phyloP scores from a whole-genome alignment of 164 flowering plant species.

The Umbilicus rupestris region DNA sequence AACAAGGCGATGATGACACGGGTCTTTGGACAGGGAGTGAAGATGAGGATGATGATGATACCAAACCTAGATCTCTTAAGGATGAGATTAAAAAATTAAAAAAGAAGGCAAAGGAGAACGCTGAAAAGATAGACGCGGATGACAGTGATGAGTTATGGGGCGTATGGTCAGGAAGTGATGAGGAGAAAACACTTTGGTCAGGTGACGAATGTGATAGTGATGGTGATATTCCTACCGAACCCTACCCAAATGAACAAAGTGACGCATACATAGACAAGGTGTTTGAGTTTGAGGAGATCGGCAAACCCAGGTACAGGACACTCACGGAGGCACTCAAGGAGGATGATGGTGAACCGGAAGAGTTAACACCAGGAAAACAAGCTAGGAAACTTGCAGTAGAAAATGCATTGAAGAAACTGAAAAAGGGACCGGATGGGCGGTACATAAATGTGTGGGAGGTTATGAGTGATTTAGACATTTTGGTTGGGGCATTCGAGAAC shows the following conservation, averaged over 20 bases:
- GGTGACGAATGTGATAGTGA: conserved; percentile 81
- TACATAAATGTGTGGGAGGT: conserved; percentile 94
- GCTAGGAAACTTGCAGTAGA: conserved; percentile 90
- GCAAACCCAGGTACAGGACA: conserved; percentile 59
- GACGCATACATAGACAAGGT: conserved; percentile 71
- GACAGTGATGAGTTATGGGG: conserved; percentile 87
- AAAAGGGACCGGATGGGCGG: conserved; percentile 96
- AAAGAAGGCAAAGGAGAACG: conserved; percentile 56
- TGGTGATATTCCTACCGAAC: conserved; percentile 75
- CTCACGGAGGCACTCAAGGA: conserved; percentile 59
- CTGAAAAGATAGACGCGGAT: conserved; percentile 76
- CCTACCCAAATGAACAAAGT: conserved; percentile 74
- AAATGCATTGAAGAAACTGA: conserved; percentile 84
- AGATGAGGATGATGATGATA: conserved; percentile 48
- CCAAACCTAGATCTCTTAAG: conserved; percentile 25
- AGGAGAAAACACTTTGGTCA: conserved; percentile 93
- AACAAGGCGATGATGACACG: conserved; percentile 56
- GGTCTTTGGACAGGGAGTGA: conserved; percentile 85
- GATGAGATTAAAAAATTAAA: conserved; percentile 57
- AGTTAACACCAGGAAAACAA: conserved; percentile 85
- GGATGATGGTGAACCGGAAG: conserved; percentile 61
- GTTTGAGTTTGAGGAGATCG: conserved; percentile 77
- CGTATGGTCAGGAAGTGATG: conserved; percentile 90
- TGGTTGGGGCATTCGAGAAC: conserved; percentile 92
- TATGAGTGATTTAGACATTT: conserved; percentile 78